A percentile compares a stretch with the other conserved stretches of the same genome.
Evolutionary conservation across 148 eudicot species (phyloP).

Genomic region (Cornus florida): DNA sequence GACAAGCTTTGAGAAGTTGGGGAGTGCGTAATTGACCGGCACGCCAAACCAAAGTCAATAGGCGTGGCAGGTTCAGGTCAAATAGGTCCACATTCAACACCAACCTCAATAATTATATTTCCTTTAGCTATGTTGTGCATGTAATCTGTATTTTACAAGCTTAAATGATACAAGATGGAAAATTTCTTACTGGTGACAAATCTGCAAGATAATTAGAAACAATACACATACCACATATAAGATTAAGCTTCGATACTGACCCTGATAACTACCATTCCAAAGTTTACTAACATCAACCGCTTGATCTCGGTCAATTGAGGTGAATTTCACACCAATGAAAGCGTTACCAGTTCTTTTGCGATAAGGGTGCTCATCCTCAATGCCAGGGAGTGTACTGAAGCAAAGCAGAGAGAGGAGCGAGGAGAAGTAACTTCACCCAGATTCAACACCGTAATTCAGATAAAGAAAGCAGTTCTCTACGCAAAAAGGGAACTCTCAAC

Average conservation of each 20-base stretch:
- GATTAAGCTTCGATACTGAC: neutral
- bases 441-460: neutral
- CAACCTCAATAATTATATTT: neutral
- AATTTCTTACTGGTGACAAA: neutral
- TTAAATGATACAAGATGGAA: neutral
- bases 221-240: neutral
- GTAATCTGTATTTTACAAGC: neutral
- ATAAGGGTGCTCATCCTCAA: neutral
- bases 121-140: neutral
- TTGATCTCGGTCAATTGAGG: neutral
- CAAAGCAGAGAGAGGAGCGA: neutral
- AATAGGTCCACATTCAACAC: neutral
- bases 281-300: neutral
- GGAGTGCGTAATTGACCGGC: neutral
- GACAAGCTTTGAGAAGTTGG: neutral
- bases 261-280: slow-evolving; percentile 4
- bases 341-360: neutral
- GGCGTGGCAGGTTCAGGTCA: neutral
- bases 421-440: neutral
- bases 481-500: slow-evolving; percentile 27
- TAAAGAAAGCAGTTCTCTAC: neutral
- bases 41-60: neutral
- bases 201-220: neutral
- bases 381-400: neutral
- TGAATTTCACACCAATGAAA: neutral